These are phyloP conservation scores for Elongisporangium prolatum DNA, from an alignment of 352 stramenopile species.

Conservation along the genomic window DNA sequence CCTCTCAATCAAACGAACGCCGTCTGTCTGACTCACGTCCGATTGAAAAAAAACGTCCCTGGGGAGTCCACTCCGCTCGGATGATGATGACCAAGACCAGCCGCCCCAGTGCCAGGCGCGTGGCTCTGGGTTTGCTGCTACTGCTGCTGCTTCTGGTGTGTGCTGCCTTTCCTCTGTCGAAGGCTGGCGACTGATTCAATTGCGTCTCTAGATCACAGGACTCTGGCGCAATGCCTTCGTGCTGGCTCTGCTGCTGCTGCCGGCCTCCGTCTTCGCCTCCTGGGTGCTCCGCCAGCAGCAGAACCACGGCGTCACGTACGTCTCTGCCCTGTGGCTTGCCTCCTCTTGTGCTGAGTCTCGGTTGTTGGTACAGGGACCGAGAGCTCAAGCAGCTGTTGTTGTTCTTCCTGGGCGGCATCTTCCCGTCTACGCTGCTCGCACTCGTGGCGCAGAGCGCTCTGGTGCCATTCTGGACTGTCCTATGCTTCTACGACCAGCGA, in stretches of 20 bases:
- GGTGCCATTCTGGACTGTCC: constrained; percentile 23
- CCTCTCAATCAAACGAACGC: not conserved
- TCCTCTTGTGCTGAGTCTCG: not conserved
- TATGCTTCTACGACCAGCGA: constrained; percentile 63
- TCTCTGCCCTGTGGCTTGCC: not conserved
- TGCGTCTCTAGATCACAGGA: not conserved
- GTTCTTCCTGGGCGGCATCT: constrained; percentile 47
- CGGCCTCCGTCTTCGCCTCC: constrained; percentile 25
- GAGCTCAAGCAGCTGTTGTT: constrained; percentile 57
- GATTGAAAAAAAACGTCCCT: not conserved
- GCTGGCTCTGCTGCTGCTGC: constrained; percentile 22
- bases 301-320: constrained; percentile 48
- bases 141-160: not conserved
- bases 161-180: not conserved
- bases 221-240: constrained; percentile 11
- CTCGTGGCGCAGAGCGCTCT: constrained; percentile 33
- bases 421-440: constrained; percentile 35
- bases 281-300: constrained; percentile 38
- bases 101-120: not conserved
- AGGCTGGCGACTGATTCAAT: not conserved
- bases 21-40: not conserved
- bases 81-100: not conserved
- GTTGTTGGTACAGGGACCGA: constrained; percentile 30
- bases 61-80: not conserved
- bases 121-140: not conserved